Evolutionary conservation across 768 basidiomycete genomes (phyloP), one percentile per base, ranked within the genome.

Genomic region (Tulasnella sp.): DNA sequence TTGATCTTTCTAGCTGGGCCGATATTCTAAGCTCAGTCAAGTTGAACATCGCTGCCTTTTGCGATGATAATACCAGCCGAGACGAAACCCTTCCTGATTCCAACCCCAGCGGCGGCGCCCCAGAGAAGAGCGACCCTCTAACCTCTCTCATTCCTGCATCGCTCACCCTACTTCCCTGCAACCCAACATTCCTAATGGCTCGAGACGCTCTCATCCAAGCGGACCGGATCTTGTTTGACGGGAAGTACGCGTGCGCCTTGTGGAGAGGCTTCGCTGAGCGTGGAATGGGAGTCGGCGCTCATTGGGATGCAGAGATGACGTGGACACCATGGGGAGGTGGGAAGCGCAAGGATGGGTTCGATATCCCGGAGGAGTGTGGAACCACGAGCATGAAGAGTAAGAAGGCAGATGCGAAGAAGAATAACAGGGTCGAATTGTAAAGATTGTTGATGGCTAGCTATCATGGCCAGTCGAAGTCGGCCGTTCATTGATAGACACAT

Each of bases 291-390:
- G 82, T 85, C 15, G 91, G 95, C 81, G 55, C 55, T 20, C 18
- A 26, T 26, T 20, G 2, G 55, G 18, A 9, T 7, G 93, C 97
- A 3, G 85, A 80, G 16, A 89, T 98, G 51, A 85, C 89, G 39
- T 92, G 93, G 74, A 93, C 93, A 7, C 95, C 95, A 20, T 98
- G 96, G 96, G 96, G 96, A 82, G 94, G 95, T 88, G 96, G 95
- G 77, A 85, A 93, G 74, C 88, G 96, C 79, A 87, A 87, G 23
- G 89, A 94, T 81, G 93, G 55, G 20, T 57, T 57, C 55, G 55
- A 57, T 26, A 16, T 23, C 7, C 55, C 55, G 13, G 6, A 57
- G 55, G 55, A 57, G 20, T 57, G 55, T 57, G 26, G 18, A 16
- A 9, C 13, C 7, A 23, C 10, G 10, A 57, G 20, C 6, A 57